Base-by-base conservation (phyloP, 2,329 filamentous ascomycete species). In the Ceratocystis albifundus region DNA sequence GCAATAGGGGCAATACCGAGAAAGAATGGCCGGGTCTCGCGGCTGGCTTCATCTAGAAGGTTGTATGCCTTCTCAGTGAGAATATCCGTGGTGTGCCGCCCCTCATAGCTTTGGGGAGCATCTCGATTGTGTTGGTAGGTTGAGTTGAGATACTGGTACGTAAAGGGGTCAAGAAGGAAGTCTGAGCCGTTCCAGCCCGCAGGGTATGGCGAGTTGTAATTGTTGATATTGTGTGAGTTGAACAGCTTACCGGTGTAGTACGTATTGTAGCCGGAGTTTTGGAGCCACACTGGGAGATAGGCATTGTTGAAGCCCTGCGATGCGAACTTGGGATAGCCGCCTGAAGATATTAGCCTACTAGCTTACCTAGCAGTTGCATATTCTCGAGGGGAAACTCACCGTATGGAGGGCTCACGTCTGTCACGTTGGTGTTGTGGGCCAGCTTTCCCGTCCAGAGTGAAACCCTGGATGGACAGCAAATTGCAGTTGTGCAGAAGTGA, bases 81-180 rank as follows among this genome's bases (percentile, higher is more conserved):
- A 1, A 85, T 72, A 69, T 85, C 82, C 0, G 78, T 79, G 0
- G 77, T 79, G 71, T 85, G 82, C 45, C 80, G 72, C 1, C 81
- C 81, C 48, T 79, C 75, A 65, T 82, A 79, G 70, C 77, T 81
- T 15, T 79, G 75, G 0, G 83, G 83, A 0, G 76, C 71, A 1
- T 84, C 79, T 0, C 77, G 74, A 70, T 89, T 86, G 8, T 82
- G 78, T 68, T 86, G 81, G 72, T 84, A 86, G 3, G 80, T 85
- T 1, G 82, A 77, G 71, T 89, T 88, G 30, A 84, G 78, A 71
- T 89, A 90, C 32, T 81, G 77, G 71, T 89, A 89, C 0, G 87
- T 89, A 69, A 79, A 82, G 0, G 86, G 86, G 68, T 89, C 85
- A 1, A 88, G 75, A 0, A 88, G 75, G 69, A 87, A 79, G 62